Base-by-base conservation (phyloP, 768 basidiomycete species). In the Rhizopogon roseolus region DNA sequence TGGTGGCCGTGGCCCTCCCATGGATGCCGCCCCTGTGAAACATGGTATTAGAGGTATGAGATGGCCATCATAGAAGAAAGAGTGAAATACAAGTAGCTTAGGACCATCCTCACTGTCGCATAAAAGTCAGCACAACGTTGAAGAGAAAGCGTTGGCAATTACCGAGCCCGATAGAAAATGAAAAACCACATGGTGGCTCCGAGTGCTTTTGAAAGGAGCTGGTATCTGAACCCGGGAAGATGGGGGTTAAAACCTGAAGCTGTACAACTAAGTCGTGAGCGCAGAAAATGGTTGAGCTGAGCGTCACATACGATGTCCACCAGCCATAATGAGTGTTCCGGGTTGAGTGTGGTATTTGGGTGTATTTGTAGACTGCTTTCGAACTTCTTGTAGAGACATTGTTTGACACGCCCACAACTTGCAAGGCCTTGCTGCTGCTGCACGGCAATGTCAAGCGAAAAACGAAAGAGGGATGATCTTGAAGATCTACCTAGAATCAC, bases 101-200 rank as follows among this genome's bases (percentile, higher is more conserved):
- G 81, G 76, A 41, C 88, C 89, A 60, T 90, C 89, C 76, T 90
- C 80, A 61, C 89, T 90, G 61, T 37, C 58, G 28, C 49, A 29
- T 41, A 5, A 16, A 46, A 55, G 43, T 7, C n/a, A 49, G 19
- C 1, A 25, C 46, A 28, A 46, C 53, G 11, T 43, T 53, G 45
- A 17, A 36, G 14, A 40, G 43, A 19, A 17, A 37, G 45, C 28
- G 36, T 28, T 43, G n/a, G 25, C 44, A 77, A 88, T 65, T 64
- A 96, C 94, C 93, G 79, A 59, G 90, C 88, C 53, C 94, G 85
- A 73, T 95, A 97, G 77, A 97, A 96, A 67, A 97, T 93, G 77
- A 94, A 97, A 82, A 96, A 96, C 94, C 94, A 97, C 94, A 97
- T 96, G 25, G 85, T 81, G 34, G 93, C 94, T 46, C 94, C 94